A percentile compares a stretch with the other conserved stretches of the same genome.
Conservation (phyloP, 1,139 yeast species). For the Hansenula lynferdii region DNA sequence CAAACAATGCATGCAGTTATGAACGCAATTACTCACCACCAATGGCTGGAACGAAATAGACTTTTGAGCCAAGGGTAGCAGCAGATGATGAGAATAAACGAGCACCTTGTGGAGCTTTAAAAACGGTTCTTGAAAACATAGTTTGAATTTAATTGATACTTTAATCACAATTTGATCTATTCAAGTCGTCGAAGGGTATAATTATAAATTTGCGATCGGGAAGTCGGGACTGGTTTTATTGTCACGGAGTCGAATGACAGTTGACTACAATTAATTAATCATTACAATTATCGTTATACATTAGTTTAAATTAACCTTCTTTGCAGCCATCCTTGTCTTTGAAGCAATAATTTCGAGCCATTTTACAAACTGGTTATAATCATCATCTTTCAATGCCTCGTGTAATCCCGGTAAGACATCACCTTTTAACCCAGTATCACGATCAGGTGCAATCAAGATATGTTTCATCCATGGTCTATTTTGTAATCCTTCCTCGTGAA, state of each 20-base stretch:
- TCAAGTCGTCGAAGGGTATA: too few species aligned
- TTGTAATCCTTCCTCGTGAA: conserved; percentile 24
- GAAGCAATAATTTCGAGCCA: conserved; percentile 22
- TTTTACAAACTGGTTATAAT: conserved; percentile 24
- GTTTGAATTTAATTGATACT: not conserved
- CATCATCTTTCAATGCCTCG: conserved; percentile 30
- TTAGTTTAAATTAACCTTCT: not conserved
- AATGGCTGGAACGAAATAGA: conserved; percentile 56
- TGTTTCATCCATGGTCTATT: conserved; percentile 40
- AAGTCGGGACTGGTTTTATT: too few species aligned
- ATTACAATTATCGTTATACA: too few species aligned
- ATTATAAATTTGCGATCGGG: too few species aligned
- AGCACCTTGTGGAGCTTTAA: conserved; percentile 20
- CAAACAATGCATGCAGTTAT: too few species aligned
- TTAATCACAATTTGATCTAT: too few species aligned
- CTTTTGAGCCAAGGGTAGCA: conserved; percentile 34
- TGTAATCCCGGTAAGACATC: conserved; percentile 35
- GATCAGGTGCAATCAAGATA: conserved; percentile 36
- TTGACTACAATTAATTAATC: too few species aligned
- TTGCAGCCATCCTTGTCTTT: not conserved
- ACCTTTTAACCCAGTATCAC: conserved; percentile 25
- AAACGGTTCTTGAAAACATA: conserved; percentile 4
- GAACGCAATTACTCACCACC: conserved; percentile 37
- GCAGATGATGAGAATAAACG: conserved; percentile 37
- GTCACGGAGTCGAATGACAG: too few species aligned